Conservation (phyloP, 306 rosid genomes). For the Castanopsis chinensis region DNA sequence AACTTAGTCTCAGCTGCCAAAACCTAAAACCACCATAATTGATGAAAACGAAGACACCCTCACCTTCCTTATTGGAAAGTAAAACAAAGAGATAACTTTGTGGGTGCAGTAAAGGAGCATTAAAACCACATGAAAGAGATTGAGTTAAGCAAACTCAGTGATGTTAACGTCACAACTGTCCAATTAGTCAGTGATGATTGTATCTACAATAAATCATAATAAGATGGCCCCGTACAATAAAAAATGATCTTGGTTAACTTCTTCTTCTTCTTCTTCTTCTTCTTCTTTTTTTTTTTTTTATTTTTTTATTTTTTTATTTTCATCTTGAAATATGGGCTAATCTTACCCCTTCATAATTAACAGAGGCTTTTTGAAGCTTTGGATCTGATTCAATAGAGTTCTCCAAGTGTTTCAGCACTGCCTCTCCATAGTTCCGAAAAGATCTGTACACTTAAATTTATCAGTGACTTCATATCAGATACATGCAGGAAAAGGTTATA, state of each 20-base stretch:
- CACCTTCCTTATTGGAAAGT: background rate
- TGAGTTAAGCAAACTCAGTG: background rate
- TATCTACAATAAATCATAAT: background rate
- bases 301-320: background rate
- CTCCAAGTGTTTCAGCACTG: constrained; percentile 78
- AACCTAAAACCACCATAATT: background rate
- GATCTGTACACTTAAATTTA: constrained; percentile 51
- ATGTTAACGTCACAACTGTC: background rate
- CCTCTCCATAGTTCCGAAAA: constrained; percentile 87
- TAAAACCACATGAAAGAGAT: background rate
- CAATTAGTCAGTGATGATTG: background rate
- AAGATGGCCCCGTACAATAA: too few species aligned
- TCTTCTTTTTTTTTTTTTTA: too few species aligned
- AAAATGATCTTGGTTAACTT: too few species aligned
- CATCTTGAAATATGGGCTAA: background rate
- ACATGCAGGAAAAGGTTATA: constrained; percentile 8
- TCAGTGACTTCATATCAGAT: constrained; percentile 34
- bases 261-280: too few species aligned
- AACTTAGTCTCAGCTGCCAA: background rate
- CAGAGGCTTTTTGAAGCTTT: constrained; percentile 72
- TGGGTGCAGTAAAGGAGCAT: background rate
- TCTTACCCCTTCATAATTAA: constrained; percentile 87
- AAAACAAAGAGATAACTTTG: background rate
- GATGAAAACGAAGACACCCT: background rate
- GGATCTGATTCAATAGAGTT: constrained; percentile 51